Base-by-base conservation (phyloP, 345 rosid species). In the Clausena lansium region DNA sequence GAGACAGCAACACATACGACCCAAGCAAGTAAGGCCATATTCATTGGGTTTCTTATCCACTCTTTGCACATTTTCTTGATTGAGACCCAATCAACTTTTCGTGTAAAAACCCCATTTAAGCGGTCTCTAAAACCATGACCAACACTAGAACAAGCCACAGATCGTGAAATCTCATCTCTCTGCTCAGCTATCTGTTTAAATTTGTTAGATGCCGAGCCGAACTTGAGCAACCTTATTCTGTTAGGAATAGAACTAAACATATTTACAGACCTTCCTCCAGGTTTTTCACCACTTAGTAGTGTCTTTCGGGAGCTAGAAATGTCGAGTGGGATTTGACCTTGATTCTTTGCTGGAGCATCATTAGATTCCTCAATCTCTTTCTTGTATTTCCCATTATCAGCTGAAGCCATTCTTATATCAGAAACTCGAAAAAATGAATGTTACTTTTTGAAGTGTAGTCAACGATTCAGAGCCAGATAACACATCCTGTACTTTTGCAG, bases 1-100 rank as follows among this genome's bases (percentile, higher is more conserved):
- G 98, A 96, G 79, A 96, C 83, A 13, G 97, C 97, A 75, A 96
- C 97, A 69, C 77, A 80, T 5, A 77, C 24, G 57, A 92, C 92
- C 99, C 98, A 96, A 1, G 81, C 71, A 67, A 91, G 89, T 25
- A 96, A 88, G 71, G 97, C 97, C 91, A 94, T 83, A 83, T 96
- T 96, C 76, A 92, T 87, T 0, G 98, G 98, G 75, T 91, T 82
- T 81, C 71, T 84, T 74, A 95, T 74, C 98, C 98, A 95, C 71
- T 89, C 85, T 76, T 85, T 92, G 75, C 86, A 76, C 90, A 93
- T 87, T 57, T 84, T 86, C 83, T 39, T 25, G 27, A 94, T 79
- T 17, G 84, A 82, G 33, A 4, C 80, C 98, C 97, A 93, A 70
- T 93, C 88, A 67, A 93, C 90, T 78, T 91, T 92, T 73, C 83